Percentiles rank a stretch among this genome's conserved stretches.
These are phyloP conservation scores for Kwoniella newhampshirensis DNA, from an alignment of 768 basidiomycete genomes.

Conservation along the genomic window DNA sequence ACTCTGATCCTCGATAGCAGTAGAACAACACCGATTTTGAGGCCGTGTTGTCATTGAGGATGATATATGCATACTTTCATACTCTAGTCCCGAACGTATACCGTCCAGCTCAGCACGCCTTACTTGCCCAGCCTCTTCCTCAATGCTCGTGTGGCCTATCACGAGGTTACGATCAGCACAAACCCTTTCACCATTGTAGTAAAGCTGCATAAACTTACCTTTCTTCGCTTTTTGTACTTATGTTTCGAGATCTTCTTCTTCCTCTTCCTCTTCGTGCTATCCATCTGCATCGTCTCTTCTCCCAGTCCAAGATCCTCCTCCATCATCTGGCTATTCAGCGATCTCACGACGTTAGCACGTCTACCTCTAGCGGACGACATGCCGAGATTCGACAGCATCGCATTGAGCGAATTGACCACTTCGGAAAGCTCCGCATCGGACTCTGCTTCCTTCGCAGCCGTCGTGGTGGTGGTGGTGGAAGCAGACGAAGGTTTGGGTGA, in stretches of 20 bases:
- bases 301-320: slow-evolving; percentile 5
- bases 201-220: slow-evolving; percentile 59
- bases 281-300: slow-evolving; percentile 58
- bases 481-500: background rate
- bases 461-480: slow-evolving; percentile 2
- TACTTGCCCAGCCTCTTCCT: slow-evolving; percentile 45
- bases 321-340: too few relatives aligned
- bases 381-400: slow-evolving; percentile 15
- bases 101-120: background rate
- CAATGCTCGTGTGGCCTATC: slow-evolving; percentile 34
- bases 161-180: background rate
- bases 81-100: too few relatives aligned
- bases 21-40: too few relatives aligned
- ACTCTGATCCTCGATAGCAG: too few relatives aligned
- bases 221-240: slow-evolving; percentile 88
- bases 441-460: slow-evolving; percentile 56
- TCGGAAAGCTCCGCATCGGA: slow-evolving; percentile 18
- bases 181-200: background rate
- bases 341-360: slow-evolving; percentile 4
- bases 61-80: too few relatives aligned
- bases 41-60: too few relatives aligned
- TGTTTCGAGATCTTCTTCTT: slow-evolving; percentile 94
- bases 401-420: slow-evolving; percentile 24
- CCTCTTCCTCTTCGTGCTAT: slow-evolving; percentile 52
- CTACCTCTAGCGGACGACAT: slow-evolving; percentile 10